Evolutionary conservation across 2,329 filamentous ascomycete genomes (phyloP), one percentile per base, ranked within the genome.

Genomic region (Arthrobotrys musiformis): DNA sequence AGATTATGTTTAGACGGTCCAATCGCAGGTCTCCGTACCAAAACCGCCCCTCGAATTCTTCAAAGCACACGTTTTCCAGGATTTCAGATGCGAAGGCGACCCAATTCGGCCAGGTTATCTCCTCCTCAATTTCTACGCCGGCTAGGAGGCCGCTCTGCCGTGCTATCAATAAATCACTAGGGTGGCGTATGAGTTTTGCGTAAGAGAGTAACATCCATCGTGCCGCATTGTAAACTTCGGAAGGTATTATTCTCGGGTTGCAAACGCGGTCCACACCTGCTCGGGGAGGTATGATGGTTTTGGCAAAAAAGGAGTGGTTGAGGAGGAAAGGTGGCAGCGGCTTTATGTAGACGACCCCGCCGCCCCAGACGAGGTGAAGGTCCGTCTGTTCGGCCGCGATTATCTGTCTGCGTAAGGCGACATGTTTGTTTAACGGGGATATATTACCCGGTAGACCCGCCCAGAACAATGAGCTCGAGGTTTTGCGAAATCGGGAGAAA

Each of bases 91-190:
- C 60, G 7, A 63, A 22, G 42, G 60, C 37, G 4, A 22, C 60
- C 60, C 60, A 63, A 17, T 8, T 6, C 11, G 28, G 22, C 60
- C 60, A 63, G 7, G 37, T 33, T 48, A 48, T 26, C 13, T 24
- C 22, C 19, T 15, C 8, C 19, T 48, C 44, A 3, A 48, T 48
- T 42, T 46, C 26, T 8, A 22, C 15, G 0, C 28, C 60, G 3
- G 82, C 81, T 15, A 85, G 37, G 0, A 85, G 79, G 17, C 70
- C 60, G 1, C 70, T 28, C 2, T 82, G 79, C 15, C 81, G 69
- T 0, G 83, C 84, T 15, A 85, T 82, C 1, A 48, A 15, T 22
- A 84, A 82, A 72, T 85, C 84, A 33, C 81, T 83, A 67, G 83
- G 79, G 62, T 82, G 80, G 0, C 35, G 56, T 4, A 85, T 80